Evolutionary conservation across 192 early-diverging fungal genomes (phyloP).

Genomic region (Linnemannia elongata): DNA sequence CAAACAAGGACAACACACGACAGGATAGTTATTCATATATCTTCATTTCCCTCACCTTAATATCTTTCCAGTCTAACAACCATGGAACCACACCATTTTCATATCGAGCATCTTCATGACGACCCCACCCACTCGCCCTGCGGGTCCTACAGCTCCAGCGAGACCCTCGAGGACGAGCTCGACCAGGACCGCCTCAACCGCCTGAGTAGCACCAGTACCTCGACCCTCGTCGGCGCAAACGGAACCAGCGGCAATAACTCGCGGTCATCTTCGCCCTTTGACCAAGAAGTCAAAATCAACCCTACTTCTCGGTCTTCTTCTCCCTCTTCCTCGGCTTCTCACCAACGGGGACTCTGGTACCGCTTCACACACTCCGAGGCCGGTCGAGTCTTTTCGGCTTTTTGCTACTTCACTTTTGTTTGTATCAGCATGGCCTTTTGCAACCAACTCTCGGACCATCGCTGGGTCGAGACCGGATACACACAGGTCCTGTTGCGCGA

Average conservation of each 20-base stretch:
- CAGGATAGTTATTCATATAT: neutral
- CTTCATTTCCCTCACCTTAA: neutral
- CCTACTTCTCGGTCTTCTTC: neutral
- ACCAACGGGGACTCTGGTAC: slow-evolving; percentile 14
- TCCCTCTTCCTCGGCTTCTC: neutral
- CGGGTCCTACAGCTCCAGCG: slow-evolving; percentile 22
- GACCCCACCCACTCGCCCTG: slow-evolving; percentile 18
- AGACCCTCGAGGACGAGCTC: neutral
- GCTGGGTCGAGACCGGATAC: slow-evolving; percentile 54
- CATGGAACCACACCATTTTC: slow-evolving; percentile 24
- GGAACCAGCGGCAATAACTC: slow-evolving; percentile 3
- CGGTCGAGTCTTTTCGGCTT: slow-evolving; percentile 37
- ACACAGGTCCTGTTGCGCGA: slow-evolving; percentile 44
- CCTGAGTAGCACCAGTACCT: slow-evolving; percentile 27
- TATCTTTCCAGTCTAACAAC: too few species aligned
- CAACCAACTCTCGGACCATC: slow-evolving; percentile 58
- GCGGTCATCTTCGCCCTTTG: neutral
- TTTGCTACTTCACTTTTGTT: slow-evolving; percentile 42
- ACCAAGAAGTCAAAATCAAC: slow-evolving; percentile 2
- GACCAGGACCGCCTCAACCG: slow-evolving; percentile 28
- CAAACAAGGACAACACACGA: too few species aligned
- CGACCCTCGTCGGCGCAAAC: slow-evolving; percentile 22
- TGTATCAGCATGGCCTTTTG: slow-evolving; percentile 56
- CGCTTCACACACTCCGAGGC: slow-evolving; percentile 43
- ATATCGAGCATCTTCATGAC: slow-evolving; percentile 30